phyloP scores from a whole-genome alignment of 139 green algal genomes.

The Micractinium conductrix region DNA sequence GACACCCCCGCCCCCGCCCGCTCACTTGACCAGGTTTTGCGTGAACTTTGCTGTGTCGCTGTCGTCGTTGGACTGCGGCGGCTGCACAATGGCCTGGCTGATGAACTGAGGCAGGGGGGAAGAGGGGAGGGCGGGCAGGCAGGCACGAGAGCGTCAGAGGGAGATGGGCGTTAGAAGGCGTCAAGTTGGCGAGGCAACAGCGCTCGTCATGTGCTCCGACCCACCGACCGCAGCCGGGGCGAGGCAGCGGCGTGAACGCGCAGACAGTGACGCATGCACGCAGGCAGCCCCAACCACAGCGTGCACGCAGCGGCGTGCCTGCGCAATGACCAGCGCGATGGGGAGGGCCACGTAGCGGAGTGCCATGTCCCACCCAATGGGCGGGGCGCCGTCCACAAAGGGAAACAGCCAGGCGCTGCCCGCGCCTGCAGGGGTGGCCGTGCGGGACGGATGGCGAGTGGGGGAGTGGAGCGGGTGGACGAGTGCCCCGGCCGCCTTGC shows the following conservation, averaged over 20 bases:
- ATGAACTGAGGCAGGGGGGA: conserved; percentile 61
- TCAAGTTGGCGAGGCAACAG: no score
- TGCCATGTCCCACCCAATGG: conserved; percentile 92
- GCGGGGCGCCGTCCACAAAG: conserved; percentile 86
- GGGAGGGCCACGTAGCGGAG: conserved; percentile 92
- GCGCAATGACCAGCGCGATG: conserved; percentile 74
- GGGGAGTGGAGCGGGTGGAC: no score
- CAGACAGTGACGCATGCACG: no score
- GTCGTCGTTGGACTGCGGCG: conserved; percentile 43
- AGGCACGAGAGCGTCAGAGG: not conserved
- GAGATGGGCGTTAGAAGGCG: not conserved
- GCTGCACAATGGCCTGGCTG: conserved; percentile 57
- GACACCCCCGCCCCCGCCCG: no score
- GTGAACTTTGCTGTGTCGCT: conserved; percentile 29
- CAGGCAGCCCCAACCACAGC: not conserved
- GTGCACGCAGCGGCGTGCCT: not conserved
- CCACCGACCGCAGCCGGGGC: no score
- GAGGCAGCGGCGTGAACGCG: no score
- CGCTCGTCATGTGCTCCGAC: no score
- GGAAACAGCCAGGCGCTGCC: conserved; percentile 86
- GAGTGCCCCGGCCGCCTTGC: no score
- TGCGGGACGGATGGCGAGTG: not conserved
- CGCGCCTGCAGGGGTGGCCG: conserved; percentile 37
- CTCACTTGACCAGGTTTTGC: conserved; percentile 27
- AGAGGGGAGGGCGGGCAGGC: no score